Evolutionary conservation across 1,284 basidiomycete species (phyloP), one percentile per base, ranked within the genome.

Genomic region (Boletus smithii): DNA sequence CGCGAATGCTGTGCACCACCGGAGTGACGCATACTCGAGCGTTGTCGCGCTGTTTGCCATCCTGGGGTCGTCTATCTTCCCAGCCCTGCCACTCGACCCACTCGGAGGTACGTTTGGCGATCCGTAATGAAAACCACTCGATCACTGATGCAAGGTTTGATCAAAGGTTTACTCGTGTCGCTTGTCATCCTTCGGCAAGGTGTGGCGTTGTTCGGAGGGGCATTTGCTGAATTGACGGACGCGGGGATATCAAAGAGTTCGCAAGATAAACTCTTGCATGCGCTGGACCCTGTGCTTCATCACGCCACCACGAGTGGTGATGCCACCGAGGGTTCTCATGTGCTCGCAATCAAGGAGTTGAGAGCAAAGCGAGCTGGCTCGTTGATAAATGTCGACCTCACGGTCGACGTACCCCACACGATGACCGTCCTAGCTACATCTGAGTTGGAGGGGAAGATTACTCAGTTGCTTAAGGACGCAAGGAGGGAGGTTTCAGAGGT

Each of bases 1-100:
- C 33, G 95, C 94, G 18, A 97, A 97, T 63, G 94, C 92, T 8
- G 77, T 93, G 46, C 90, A 99, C 67, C 97, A 99, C 68, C 82
- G 95, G 24, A 93, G 89, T 51, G 95, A 99, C 66, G 92, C 91
- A 14, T 91, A 93, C 63, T 91, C 91, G 4, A 91, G 89, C 56
- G 60, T 86, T 41, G 91, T 97, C 40, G 91, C 93, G 16, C 78
- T 97, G 43, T 78, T 86, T 32, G 93, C 93, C 14, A 97, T 97
- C 60, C 68, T 94, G 24, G 95, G 94, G 8, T 89, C 85, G 5
- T 91, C 85, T 76, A 76, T 83, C 51, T 82, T 88, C 60, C 88
- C 93, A 11, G 78, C 88, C n/a, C 73, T 93, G 53, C 91, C 92
- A 23, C 75, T 98, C 24, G 95, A 99, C 66, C 95, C 95, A 4